A percentile compares a stretch with the other conserved stretches of the same genome.
phyloP scores from a whole-genome alignment of 176 grass and related monocot genomes.

The Puya raimondii region DNA sequence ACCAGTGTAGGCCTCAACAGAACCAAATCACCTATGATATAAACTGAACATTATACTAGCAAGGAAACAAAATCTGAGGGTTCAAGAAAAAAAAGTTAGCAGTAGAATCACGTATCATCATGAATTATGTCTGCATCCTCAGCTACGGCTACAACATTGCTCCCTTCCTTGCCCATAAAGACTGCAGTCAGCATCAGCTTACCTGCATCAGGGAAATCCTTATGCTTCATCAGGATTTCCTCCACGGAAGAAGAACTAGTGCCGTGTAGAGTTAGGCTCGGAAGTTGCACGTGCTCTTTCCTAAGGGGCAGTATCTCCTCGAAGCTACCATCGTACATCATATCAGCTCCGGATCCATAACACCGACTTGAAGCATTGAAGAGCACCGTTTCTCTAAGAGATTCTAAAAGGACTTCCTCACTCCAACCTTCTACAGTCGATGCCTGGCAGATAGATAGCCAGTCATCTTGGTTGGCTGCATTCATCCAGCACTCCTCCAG shows the following conservation, averaged over 20 bases:
- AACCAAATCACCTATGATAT: background rate
- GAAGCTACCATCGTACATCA: slow-evolving; percentile 46
- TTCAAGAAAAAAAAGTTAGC: too few relatives aligned
- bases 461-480: slow-evolving; percentile 74
- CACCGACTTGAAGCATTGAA: slow-evolving; percentile 63
- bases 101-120: slow-evolving; percentile 4
- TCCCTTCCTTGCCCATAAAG: slow-evolving; percentile 47
- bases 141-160: slow-evolving; percentile 12
- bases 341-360: slow-evolving; percentile 42
- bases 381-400: slow-evolving; percentile 41
- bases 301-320: slow-evolving; percentile 71
- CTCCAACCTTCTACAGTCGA: slow-evolving; percentile 68
- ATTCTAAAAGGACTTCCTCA: slow-evolving; percentile 51
- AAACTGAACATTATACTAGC: background rate
- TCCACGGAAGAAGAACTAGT: slow-evolving; percentile 59
- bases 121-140: slow-evolving; percentile 39
- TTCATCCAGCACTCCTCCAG: slow-evolving; percentile 82
- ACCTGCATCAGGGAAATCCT: slow-evolving; percentile 82
- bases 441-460: slow-evolving; percentile 49
- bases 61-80: too few relatives aligned
- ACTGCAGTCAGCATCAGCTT: slow-evolving; percentile 82
- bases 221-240: slow-evolving; percentile 68
- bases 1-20: background rate
- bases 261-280: slow-evolving; percentile 25
- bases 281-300: slow-evolving; percentile 39